Evolutionary conservation across 169 alveolate genomes (phyloP).

Genomic region (Cryptosporidium sp.): DNA sequence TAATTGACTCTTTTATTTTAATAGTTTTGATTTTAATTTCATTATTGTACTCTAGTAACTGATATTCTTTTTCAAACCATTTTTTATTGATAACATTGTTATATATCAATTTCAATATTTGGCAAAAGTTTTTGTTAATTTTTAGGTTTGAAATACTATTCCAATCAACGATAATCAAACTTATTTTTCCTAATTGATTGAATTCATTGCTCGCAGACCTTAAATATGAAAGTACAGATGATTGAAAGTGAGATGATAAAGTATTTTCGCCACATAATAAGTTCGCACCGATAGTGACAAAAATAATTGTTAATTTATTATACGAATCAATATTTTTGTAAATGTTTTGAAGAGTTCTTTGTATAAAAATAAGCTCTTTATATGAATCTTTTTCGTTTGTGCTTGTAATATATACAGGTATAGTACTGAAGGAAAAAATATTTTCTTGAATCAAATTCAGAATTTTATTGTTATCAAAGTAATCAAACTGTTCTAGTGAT

Average conservation of each 20-base stretch:
- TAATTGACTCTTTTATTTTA: constrained; percentile 4
- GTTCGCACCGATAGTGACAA: constrained; percentile 43
- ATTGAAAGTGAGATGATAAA: constrained; percentile 42
- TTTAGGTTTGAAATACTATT: constrained; percentile 9
- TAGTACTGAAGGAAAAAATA: neutral
- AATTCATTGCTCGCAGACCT: constrained; percentile 68
- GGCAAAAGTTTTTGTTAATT: neutral
- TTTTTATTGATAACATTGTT: neutral
- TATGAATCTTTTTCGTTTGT: constrained; percentile 42
- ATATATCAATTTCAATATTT: constrained; percentile 13
- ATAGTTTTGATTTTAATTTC: constrained; percentile 11
- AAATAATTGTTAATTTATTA: constrained; percentile 1
- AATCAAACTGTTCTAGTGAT: neutral
- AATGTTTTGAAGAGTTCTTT: constrained; percentile 24
- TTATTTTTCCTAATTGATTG: neutral
- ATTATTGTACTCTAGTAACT: constrained; percentile 3
- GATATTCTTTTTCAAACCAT: constrained; percentile 55
- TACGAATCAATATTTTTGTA: neutral
- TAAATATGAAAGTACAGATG: constrained; percentile 58
- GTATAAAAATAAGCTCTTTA: constrained; percentile 16
- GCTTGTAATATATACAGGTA: constrained; percentile 42
- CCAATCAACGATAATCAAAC: constrained; percentile 15
- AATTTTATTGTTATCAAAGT: constrained; percentile 2
- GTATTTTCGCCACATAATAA: constrained; percentile 20
- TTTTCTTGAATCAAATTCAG: constrained; percentile 13